phyloP scores from a whole-genome alignment of 2,329 filamentous ascomycete species.

The Escovopsis sp. region DNA sequence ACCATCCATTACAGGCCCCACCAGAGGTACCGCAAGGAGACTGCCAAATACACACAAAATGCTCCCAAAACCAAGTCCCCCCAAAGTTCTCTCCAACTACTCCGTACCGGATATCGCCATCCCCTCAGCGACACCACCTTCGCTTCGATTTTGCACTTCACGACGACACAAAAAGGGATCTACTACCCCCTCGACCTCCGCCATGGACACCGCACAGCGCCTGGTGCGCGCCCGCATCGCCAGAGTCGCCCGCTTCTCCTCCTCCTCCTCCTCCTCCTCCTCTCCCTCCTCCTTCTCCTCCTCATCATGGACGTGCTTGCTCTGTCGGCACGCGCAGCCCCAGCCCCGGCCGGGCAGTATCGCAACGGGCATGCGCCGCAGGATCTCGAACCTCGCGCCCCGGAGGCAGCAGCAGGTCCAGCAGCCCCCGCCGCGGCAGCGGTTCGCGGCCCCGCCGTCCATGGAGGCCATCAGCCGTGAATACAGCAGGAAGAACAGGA shows the following conservation, averaged over 20 bases:
- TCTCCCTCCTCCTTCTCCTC: not conserved
- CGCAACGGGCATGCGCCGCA: slow-evolving; percentile 14
- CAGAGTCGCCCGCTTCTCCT: slow-evolving; percentile 5
- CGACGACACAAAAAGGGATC: not conserved
- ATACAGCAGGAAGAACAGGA: slow-evolving; percentile 53
- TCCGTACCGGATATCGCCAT: not conserved
- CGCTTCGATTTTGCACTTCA: too few relatives aligned
- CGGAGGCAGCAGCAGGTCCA: slow-evolving; percentile 9
- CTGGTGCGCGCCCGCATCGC: slow-evolving; percentile 19
- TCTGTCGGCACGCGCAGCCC: slow-evolving; percentile 21
- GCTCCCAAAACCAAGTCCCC: too few relatives aligned
- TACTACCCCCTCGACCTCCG: too few relatives aligned
- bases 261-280: too few relatives aligned
- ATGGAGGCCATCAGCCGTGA: slow-evolving; percentile 52
- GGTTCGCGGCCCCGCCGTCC: slow-evolving; percentile 14
- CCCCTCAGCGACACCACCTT: not conserved
- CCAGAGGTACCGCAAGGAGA: too few relatives aligned
- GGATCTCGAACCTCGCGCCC: slow-evolving; percentile 16
- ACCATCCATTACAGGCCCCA: too few relatives aligned
- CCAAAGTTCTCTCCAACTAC: too few relatives aligned
- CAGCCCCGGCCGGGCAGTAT: slow-evolving; percentile 10
- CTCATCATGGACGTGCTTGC: slow-evolving; percentile 22
- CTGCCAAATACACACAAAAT: too few relatives aligned
- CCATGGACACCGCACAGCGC: slow-evolving; percentile 27
- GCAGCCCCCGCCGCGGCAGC: slow-evolving; percentile 14